Evolutionary conservation across 2,329 filamentous ascomycete genomes (phyloP).

Genomic region (Alternaria angustiovoidea): DNA sequence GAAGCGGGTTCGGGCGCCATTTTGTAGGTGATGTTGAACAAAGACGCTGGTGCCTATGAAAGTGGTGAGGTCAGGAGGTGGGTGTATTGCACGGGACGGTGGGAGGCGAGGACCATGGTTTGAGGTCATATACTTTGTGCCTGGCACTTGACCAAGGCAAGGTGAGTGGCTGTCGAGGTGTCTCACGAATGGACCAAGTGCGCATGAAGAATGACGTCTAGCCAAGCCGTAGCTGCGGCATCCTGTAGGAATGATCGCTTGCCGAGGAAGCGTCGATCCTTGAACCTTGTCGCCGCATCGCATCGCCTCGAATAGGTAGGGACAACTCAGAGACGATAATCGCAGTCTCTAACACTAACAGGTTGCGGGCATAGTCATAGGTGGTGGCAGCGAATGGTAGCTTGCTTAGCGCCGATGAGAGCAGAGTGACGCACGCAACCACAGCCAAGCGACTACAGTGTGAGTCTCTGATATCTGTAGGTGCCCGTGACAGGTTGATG

Average conservation of each 20-base stretch:
- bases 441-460: background rate
- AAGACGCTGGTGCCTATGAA: conserved; percentile 32
- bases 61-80: conserved; percentile 43
- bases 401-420: background rate
- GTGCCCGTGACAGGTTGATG: background rate
- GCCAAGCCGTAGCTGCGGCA: conserved; percentile 14
- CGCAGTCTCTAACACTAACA: background rate
- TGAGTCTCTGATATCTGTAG: background rate
- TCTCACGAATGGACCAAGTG: conserved; percentile 22
- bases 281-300: conserved; percentile 5
- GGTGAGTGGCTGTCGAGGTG: conserved; percentile 18
- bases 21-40: conserved; percentile 27
- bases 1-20: conserved; percentile 36
- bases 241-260: conserved; percentile 8
- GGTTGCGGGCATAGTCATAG: background rate
- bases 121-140: conserved; percentile 24
- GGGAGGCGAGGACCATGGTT: conserved; percentile 28
- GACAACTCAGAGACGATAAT: conserved; percentile 8
- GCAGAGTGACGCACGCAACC: conserved; percentile 7
- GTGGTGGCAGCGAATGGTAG: background rate
- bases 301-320: background rate
- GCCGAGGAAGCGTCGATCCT: conserved; percentile 11
- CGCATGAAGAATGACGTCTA: conserved; percentile 20
- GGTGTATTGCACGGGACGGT: conserved; percentile 44
- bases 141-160: conserved; percentile 25